Evolutionary conservation across 306 rosid genomes (phyloP), one percentile per base, ranked within the genome.

Genomic region (Quercus mongolica): DNA sequence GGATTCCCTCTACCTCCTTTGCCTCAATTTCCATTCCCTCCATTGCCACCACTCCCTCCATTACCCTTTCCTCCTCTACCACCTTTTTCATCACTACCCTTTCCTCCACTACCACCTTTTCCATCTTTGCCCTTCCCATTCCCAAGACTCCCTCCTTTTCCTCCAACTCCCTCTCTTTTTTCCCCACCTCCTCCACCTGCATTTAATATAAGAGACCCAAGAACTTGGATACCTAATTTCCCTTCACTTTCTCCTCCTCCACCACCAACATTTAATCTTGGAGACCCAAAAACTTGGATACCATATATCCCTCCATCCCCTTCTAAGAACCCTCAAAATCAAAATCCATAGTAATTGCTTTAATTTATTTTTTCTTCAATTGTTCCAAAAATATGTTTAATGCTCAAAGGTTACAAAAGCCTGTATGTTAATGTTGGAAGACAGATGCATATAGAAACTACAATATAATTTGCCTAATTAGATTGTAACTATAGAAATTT

Each of bases 271-370:
- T 88, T 88, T 30, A 78, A 84, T 71, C 74, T 86, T 11, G 56
- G 81, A 69, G 89, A 90, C 77, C 91, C 94, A 13, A 84, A 61
- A 78, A 90, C 91, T 13, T 90, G 94, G 91, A 79, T 86, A 56
- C 90, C 94, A 18, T 68, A 71, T 69, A 7, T 74, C 79, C 83
- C 90, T 76, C 85, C 86, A 23, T 71, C 85, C 25, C 83, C 90
- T 71, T 86, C 86, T 12, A 52, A 5, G 4, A 59, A n/a, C 46
- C 83, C 85, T 57, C 83, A 76, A 75, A 74, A 80, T 62, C 78
- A 80, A 38, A 87, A 51, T 44, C 91, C 93, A 1, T 78, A 30
- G 63, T 52, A 41, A 69, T 15, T 20, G 56, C 64, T n/a, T 55
- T n/a, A 9, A 31, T 59, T 33, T 41, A 41, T 41, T 5, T 55